Evolutionary conservation across 2,329 filamentous ascomycete genomes (phyloP).

Genomic region (Leptosphaerulina australis): DNA sequence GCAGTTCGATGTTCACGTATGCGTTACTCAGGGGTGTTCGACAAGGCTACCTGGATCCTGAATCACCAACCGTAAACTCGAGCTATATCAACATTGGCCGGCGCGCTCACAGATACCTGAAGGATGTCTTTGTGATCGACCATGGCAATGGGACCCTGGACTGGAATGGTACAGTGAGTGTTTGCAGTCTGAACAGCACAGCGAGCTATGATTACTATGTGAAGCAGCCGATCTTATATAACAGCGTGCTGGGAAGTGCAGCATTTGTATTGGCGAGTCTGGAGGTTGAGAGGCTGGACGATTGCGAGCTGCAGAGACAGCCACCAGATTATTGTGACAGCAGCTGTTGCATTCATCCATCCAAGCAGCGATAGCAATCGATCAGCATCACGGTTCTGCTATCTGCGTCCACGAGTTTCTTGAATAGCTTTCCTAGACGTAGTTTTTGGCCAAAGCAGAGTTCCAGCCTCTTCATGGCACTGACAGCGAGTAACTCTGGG

Average conservation of each 20-base stretch:
- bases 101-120: conserved; percentile 47
- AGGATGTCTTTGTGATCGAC: conserved; percentile 27
- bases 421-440: no score
- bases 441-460: no score
- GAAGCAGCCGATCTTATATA: background rate
- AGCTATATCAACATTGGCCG: conserved; percentile 30
- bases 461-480: no score
- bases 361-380: no score
- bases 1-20: conserved; percentile 63
- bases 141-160: conserved; percentile 33
- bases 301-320: no score
- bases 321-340: no score
- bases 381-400: no score
- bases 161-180: conserved; percentile 40
- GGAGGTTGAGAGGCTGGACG: conserved; percentile 26
- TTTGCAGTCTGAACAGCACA: conserved; percentile 35
- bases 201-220: conserved; percentile 33
- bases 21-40: conserved; percentile 57
- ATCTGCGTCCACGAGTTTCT: no score
- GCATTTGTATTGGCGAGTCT: conserved; percentile 36
- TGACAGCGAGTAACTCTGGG: no score
- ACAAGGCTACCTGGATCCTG: conserved; percentile 41
- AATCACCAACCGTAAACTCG: conserved; percentile 10
- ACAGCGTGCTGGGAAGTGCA: conserved; percentile 45
- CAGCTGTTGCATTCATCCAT: no score